Evolutionary conservation across 2,329 filamentous ascomycete genomes (phyloP).

Genomic region (Scedosporium apiospermum): DNA sequence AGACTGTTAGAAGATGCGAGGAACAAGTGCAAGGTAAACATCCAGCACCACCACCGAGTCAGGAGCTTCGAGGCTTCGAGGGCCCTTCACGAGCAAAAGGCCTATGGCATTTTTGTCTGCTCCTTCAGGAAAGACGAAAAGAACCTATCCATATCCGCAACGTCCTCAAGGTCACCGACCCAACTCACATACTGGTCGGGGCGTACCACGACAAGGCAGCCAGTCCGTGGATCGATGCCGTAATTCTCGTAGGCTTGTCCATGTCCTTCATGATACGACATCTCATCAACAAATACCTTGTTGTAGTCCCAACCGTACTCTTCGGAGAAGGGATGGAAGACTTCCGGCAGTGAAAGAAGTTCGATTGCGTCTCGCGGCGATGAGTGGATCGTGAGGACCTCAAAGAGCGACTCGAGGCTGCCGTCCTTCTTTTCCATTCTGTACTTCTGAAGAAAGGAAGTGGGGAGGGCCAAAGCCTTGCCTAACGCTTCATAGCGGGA

Average conservation of each 20-base stretch:
- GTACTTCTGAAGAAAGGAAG: neutral
- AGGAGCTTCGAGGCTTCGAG: no score
- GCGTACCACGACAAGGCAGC: slow-evolving; percentile 49
- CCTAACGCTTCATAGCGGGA: slow-evolving; percentile 1
- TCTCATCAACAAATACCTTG: slow-evolving; percentile 45
- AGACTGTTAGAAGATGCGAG: no score
- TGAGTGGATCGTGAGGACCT: slow-evolving; percentile 51
- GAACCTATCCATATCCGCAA: slow-evolving; percentile 20
- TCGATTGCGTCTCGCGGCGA: slow-evolving; percentile 38
- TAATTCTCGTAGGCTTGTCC: slow-evolving; percentile 44
- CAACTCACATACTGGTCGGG: slow-evolving; percentile 58
- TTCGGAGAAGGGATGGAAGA: slow-evolving; percentile 35
- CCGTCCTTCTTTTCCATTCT: neutral
- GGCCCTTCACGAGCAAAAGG: no score
- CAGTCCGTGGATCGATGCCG: slow-evolving; percentile 43
- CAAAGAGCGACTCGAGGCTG: slow-evolving; percentile 29
- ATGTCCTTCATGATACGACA: slow-evolving; percentile 41
- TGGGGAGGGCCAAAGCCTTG: neutral
- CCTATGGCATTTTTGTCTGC: no score
- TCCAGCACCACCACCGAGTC: no score
- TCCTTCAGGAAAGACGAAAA: slow-evolving; percentile 19
- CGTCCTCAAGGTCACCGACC: slow-evolving; percentile 28
- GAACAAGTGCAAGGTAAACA: no score
- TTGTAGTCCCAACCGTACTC: slow-evolving; percentile 44
- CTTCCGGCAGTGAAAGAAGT: slow-evolving; percentile 38